Conservation (phyloP, 2,329 filamentous ascomycete genomes). For the Arthrinium puccinioides region DNA sequence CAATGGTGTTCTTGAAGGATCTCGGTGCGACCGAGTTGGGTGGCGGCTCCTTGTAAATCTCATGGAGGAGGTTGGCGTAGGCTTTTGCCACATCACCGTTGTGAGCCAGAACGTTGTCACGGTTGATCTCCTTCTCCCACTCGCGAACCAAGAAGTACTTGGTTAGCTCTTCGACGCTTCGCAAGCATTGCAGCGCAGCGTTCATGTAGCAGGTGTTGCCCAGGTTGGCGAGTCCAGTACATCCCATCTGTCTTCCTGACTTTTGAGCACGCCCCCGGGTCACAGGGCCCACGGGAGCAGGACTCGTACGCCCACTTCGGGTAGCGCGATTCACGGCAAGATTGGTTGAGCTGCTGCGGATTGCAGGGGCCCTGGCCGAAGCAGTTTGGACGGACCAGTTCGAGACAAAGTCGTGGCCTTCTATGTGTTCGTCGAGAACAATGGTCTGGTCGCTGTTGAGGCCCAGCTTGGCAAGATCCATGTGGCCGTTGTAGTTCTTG, state of each 20-base stretch:
- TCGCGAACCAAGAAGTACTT: constrained; percentile 78
- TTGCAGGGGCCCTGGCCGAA: constrained; percentile 27
- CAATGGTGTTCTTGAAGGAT: constrained; percentile 76
- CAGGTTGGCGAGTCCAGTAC: constrained; percentile 78
- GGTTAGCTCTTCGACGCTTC: constrained; percentile 87
- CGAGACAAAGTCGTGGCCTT: constrained; percentile 50
- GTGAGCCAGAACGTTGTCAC: constrained; percentile 76
- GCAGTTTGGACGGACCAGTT: constrained; percentile 29
- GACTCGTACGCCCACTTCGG: constrained; percentile 64
- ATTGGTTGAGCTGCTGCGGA: constrained; percentile 23
- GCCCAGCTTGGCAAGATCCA: constrained; percentile 57
- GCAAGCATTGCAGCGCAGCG: constrained; percentile 88
- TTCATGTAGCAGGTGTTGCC: constrained; percentile 99
- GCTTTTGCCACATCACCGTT: constrained; percentile 79
- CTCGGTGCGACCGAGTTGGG: constrained; percentile 67
- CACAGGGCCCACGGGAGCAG: constrained; percentile 47
- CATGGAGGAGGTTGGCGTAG: constrained; percentile 68
- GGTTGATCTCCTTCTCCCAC: constrained; percentile 76
- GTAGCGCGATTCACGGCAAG: constrained; percentile 28
- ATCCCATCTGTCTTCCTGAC: constrained; percentile 64
- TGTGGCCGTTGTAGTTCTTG: constrained; percentile 68
- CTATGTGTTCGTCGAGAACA: constrained; percentile 74
- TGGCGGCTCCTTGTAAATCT: constrained; percentile 67
- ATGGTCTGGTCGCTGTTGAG: constrained; percentile 68
- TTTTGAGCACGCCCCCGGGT: constrained; percentile 67